Base-by-base conservation (phyloP, 495 filamentous ascomycete genomes). In the Neurospora africana region DNA sequence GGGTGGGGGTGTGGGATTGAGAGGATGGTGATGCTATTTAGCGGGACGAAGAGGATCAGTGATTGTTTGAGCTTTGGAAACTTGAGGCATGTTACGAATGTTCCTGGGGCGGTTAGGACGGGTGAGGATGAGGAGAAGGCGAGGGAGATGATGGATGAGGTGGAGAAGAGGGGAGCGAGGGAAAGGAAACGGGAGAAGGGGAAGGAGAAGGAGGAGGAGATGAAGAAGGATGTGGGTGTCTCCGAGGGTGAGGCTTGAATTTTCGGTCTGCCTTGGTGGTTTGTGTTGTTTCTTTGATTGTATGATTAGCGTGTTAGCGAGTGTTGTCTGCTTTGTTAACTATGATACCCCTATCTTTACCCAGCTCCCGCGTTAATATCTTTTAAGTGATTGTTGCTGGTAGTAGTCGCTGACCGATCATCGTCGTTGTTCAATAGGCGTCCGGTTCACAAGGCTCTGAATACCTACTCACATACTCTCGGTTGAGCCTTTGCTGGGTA, bases 1-100 rank as follows among this genome's bases (percentile, higher is more conserved):
- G 95, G 95, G 4, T 99, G 95, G 95, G 95, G 95, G 0, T 94
- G 93, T 75, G 95, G 95, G 0, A 84, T 98, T 38, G 95, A 99
- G 81, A 85, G 95, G 71, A 82, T 98, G 68, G 88, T 90, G 41
- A 99, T 99, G 95, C 80, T 97, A 27, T 91, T 98, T 71, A 87
- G 88, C 2, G 93, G 92, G 2, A 84, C 87, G 41, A 86, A 87
- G 78, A 86, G 89, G 78, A 98, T 99, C 75, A 85, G 85, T 37
- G 93, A 98, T 76, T 90, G 93, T 2, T 81, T 99, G 78, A 86
- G 90, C 35, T 99, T 99, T 84, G 95, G 95, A 17, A 97, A 84
- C 71, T 77, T 99, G 79, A 87, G 89, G 81, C 91, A 92, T 80
- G 90, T 93, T 21, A 72, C 36, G 43, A 68, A 23, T 10, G 53